Conservation (phyloP, 2,329 filamentous ascomycete genomes). For the Fusarium solani-melongenae region DNA sequence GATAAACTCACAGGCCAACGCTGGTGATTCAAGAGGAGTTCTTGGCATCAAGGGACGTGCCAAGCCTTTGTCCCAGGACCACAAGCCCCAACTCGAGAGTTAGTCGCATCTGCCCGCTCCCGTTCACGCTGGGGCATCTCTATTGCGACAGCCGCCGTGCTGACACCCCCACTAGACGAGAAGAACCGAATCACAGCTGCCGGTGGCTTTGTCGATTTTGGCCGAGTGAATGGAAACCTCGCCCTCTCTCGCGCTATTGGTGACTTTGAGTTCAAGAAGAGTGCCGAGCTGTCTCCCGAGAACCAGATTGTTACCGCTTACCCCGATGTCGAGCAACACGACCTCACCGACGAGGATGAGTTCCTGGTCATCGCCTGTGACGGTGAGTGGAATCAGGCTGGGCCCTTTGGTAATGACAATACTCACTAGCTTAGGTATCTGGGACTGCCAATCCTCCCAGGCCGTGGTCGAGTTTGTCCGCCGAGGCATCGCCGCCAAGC, state of each 20-base stretch:
- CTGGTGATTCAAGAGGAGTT: conserved; percentile 94
- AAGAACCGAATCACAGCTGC: conserved; percentile 96
- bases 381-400: conserved; percentile 65
- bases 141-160: conserved; percentile 13
- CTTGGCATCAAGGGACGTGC: conserved; percentile 96
- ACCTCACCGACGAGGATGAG: conserved; percentile 92
- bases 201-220: conserved; percentile 98
- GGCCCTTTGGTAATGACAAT: conserved; percentile 20
- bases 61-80: conserved; percentile 98
- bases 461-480: conserved; percentile 97
- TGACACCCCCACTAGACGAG: conserved; percentile 70
- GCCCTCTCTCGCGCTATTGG: conserved; percentile 96
- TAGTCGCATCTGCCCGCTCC: conserved; percentile 43
- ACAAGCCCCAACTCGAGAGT: conserved; percentile 99
- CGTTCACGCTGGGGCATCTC: conserved; percentile 24
- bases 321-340: conserved; percentile 92
- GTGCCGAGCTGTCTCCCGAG: conserved; percentile 94
- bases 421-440: conserved; percentile 77
- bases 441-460: conserved; percentile 99
- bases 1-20: conserved; percentile 77
- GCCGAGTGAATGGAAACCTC: conserved; percentile 97
- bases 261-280: conserved; percentile 99
- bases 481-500: conserved; percentile 95
- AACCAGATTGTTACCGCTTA: conserved; percentile 98
- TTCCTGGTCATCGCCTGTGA: conserved; percentile 95